Evolutionary conservation across 1,284 basidiomycete species (phyloP), one percentile per base, ranked within the genome.

Genomic region (Cryptococcus sp.): DNA sequence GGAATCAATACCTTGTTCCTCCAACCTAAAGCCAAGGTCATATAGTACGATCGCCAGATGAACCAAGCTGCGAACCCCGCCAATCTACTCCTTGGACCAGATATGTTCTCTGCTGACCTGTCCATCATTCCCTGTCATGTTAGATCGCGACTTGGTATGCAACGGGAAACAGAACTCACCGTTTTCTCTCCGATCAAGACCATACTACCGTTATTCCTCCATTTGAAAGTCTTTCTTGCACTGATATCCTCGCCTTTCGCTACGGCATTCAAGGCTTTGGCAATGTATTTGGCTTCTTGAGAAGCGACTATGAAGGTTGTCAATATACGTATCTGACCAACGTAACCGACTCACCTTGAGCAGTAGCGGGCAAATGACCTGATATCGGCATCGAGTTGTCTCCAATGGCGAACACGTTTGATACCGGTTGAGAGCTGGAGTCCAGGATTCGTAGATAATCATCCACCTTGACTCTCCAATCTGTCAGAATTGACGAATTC

Each of bases 391-490:
- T 81, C 2, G 84, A 83, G 50, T 87, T 85, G 70, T 94, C 91
- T 4, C 91, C 90, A 53, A 93, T 86, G 11, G 86, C 89, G 79
- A 84, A 91, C 2, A 93, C 85, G 67, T 90, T 84, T 23, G 83
- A 80, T 65, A 91, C 82, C 15, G 83, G 76, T 33, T 80, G 78
- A 10, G 83, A 83, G 38, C 86, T 82, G 38, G 76, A 74, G 42
- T 72, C 68, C 47, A 89, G 71, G 7, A 85, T 80, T 53, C 85
- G 83, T 36, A 89, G 79, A 55, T 83, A 79, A 6, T 83, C 78
- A 67, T 87, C 79, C 23, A 86, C 87, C 41, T 83, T 67, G 4
- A 90, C 71, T 46, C 81, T 83, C 66, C 48, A 33, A 34, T 42
- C 36, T 8, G 45, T 58, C 48, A 64, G 60, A 15, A 41, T 49